Percentiles rank a stretch among this genome's conserved stretches.
Evolutionary conservation across 352 stramenopile genomes (phyloP).

Genomic region (Phytophthora cryptogea): DNA sequence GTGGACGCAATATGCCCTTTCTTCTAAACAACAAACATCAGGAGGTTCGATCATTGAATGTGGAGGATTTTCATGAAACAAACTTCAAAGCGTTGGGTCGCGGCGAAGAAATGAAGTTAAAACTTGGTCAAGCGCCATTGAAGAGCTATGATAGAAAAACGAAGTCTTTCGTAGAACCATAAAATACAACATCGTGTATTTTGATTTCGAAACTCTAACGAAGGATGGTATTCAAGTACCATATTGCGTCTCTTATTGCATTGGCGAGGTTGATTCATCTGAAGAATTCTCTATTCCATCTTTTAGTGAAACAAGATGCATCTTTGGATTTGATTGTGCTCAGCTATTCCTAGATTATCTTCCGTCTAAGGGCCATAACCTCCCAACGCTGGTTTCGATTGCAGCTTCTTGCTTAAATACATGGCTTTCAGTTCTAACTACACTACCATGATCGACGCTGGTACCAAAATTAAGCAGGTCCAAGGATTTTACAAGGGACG

Average conservation of each 20-base stretch:
- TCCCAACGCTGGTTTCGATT: constrained; percentile 3
- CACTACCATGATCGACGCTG: neutral
- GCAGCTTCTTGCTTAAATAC: neutral
- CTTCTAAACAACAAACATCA: constrained; percentile 19
- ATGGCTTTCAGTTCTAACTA: too few relatives aligned
- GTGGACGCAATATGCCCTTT: constrained; percentile 8
- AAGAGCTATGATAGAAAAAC: constrained; percentile 3
- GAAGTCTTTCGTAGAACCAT: constrained; percentile 4
- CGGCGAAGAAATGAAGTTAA: constrained; percentile 5
- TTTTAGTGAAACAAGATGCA: constrained; percentile 10
- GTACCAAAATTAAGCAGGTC: neutral
- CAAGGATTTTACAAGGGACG: constrained; percentile 1
- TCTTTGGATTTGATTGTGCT: constrained; percentile 13
- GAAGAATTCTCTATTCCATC: too few relatives aligned
- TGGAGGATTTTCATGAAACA: constrained; percentile 1
- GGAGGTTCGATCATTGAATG: constrained; percentile 7
- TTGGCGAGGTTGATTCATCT: too few relatives aligned
- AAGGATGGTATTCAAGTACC: constrained; percentile 4
- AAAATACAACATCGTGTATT: constrained; percentile 12
- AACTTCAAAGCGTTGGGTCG: constrained; percentile 10
- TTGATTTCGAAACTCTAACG: constrained; percentile 13
- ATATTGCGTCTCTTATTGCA: constrained; percentile 16
- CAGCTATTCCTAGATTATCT: constrained; percentile 8
- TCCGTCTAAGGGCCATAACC: constrained; percentile 4
- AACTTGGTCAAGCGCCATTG: constrained; percentile 9